Conservation (phyloP, 768 basidiomycete genomes). For the Exsudoporus frostii region DNA sequence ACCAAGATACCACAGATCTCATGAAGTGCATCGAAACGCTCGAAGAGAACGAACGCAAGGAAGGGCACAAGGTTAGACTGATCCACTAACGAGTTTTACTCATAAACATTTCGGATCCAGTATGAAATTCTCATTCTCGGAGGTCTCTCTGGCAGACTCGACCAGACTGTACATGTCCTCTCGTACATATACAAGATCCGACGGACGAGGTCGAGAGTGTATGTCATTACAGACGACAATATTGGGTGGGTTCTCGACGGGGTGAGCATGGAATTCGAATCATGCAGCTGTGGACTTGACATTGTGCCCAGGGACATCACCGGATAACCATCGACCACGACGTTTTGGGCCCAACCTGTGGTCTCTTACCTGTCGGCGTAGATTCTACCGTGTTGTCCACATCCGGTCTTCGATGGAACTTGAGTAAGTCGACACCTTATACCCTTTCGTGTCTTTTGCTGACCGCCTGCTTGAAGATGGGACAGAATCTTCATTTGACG, state of each 20-base stretch:
- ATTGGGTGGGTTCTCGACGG: slow-evolving; percentile 84
- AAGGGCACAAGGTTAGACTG: slow-evolving; percentile 36
- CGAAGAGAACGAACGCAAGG: slow-evolving; percentile 49
- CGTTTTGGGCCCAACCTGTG: slow-evolving; percentile 83
- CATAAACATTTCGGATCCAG: slow-evolving; percentile 30
- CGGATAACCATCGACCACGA: slow-evolving; percentile 69
- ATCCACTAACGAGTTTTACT: background rate
- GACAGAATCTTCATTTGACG: slow-evolving; percentile 73
- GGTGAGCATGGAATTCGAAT: slow-evolving; percentile 40
- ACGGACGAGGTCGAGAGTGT: slow-evolving; percentile 53
- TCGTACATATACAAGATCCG: slow-evolving; percentile 82
- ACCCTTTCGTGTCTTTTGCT: background rate
- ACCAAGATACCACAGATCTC: slow-evolving; percentile 88
- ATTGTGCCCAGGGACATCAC: slow-evolving; percentile 69
- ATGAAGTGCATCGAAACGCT: slow-evolving; percentile 85
- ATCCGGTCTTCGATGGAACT: slow-evolving; percentile 83
- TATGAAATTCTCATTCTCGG: slow-evolving; percentile 79
- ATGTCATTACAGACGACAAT: slow-evolving; percentile 86
- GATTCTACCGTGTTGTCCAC: slow-evolving; percentile 77
- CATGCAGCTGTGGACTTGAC: background rate
- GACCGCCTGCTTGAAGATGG: slow-evolving; percentile 40
- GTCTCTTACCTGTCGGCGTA: slow-evolving; percentile 89
- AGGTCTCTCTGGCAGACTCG: slow-evolving; percentile 86
- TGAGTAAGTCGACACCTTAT: slow-evolving; percentile 48
- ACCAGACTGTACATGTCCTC: slow-evolving; percentile 91